Conservation (phyloP, 1,284 basidiomycete genomes). For the Cutaneotrichosporon cavernicola region DNA sequence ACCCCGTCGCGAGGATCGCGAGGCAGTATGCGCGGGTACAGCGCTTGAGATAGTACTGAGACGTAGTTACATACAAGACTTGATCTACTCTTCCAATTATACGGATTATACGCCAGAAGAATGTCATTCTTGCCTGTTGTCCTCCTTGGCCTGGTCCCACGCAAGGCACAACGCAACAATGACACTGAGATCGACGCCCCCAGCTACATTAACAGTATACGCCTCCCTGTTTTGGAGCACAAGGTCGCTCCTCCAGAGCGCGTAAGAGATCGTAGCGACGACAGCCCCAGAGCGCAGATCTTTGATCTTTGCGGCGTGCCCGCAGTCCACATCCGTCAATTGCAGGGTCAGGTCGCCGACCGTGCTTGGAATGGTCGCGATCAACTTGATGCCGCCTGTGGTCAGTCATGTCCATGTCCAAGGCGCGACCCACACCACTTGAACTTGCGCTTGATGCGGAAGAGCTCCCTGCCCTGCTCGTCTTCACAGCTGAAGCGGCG, state of each 20-base stretch:
- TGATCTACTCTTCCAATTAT: too few relatives aligned
- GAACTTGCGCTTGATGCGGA: constrained; percentile 3
- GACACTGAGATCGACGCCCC: neutral
- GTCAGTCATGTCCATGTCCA: too few relatives aligned
- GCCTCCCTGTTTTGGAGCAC: neutral
- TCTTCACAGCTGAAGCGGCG: neutral
- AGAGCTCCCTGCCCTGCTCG: neutral
- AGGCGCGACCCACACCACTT: neutral
- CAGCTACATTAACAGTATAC: neutral
- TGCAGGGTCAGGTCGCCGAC: neutral
- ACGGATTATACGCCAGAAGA: too few relatives aligned
- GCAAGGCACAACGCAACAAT: neutral
- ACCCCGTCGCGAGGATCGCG: neutral
- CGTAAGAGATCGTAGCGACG: neutral
- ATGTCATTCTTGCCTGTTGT: neutral
- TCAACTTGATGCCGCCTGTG: too few relatives aligned
- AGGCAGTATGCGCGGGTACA: neutral
- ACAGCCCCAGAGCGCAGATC: neutral
- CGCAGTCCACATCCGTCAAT: neutral
- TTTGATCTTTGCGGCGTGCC: neutral
- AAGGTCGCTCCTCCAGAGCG: neutral
- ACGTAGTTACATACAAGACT: too few relatives aligned
- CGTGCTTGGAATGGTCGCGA: neutral
- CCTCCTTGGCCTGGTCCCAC: constrained; percentile 1
- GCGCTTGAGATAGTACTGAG: too few relatives aligned